Base-by-base conservation (phyloP, 2,329 filamentous ascomycete genomes). In the Aspergillus clavatus region DNA sequence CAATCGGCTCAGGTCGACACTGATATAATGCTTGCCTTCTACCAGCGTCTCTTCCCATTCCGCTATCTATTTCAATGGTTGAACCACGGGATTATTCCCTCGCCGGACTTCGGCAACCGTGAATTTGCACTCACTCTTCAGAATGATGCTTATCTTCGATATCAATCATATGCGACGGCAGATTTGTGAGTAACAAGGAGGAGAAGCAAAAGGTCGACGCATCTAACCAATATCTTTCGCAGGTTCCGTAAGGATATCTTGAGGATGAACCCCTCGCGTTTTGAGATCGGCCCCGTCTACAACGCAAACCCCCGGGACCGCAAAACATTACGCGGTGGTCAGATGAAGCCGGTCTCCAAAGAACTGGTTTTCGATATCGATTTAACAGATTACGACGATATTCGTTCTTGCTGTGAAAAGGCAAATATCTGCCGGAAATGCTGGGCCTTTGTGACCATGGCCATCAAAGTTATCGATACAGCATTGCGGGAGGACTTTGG, bases 351-450 rank as follows among this genome's bases (percentile, higher is more conserved):
- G 0, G 68, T 96, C 24, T 80, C 87, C 45, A 98, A 98, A 67
- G 93, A 98, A 67, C 74, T 98, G 29, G 95, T 95, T 58, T 97
- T 98, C 68, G 93, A 98, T 84, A 97, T 98, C 60, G 93, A 98
- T 79, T 80, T 98, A 80, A 97, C 93, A 43, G 93, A 97, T 71
- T 98, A 98, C 70, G 93, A 98, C 65, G 89, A 95, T 54, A 87
- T 98, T 53, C 84, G 93, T 56, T 96, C 90, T 22, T 98, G 93
- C 71, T 98, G 93, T 66, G 83, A 84, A 59, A 90, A 91, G 65
- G 89, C 91, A 7, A 94, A 87, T 57, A 97, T 98, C 54, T 98
- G 93, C 67, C 78, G 76, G 54, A 93, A 90, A 65, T 98, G 93
- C 72, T 98, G 93, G 93, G 78, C 86, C 40, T 98, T 97, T 68